Conservation (phyloP, 305 asterid species). For the Andrographis paniculata region DNA sequence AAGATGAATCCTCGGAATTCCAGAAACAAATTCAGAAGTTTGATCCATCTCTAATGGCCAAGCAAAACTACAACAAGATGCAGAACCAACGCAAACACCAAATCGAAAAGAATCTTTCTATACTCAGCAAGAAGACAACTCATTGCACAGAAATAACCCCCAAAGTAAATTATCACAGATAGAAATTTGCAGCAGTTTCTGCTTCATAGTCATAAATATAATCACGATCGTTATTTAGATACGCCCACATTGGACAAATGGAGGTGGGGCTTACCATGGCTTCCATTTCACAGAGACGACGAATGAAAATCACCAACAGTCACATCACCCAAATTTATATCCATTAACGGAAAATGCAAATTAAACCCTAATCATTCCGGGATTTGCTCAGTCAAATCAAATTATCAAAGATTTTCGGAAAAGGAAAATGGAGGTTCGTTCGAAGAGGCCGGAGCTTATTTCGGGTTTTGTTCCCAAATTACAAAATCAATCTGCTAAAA, state of each 20-base stretch:
- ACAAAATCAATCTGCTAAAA: too few relatives aligned
- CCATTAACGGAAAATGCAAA: slow-evolving; percentile 8
- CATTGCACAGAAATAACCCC: neutral
- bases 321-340: slow-evolving; percentile 25
- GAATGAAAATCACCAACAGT: slow-evolving; percentile 33
- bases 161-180: neutral
- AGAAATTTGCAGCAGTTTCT: neutral
- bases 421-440: too few relatives aligned
- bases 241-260: slow-evolving; percentile 12
- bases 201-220: neutral
- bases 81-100: neutral
- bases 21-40: neutral
- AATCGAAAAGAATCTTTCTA: neutral
- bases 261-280: slow-evolving; percentile 47
- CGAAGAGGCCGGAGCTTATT: too few relatives aligned
- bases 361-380: neutral
- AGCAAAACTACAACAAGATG: neutral
- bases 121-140: neutral
- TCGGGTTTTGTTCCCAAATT: too few relatives aligned
- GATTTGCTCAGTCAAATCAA: slow-evolving; percentile 46
- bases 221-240: slow-evolving; percentile 5
- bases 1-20: slow-evolving; percentile 4
- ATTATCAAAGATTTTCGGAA: too few relatives aligned
- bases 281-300: slow-evolving; percentile 41
- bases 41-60: neutral